Evolutionary conservation across 306 rosid species (phyloP).

Genomic region (Lagenaria siceraria): DNA sequence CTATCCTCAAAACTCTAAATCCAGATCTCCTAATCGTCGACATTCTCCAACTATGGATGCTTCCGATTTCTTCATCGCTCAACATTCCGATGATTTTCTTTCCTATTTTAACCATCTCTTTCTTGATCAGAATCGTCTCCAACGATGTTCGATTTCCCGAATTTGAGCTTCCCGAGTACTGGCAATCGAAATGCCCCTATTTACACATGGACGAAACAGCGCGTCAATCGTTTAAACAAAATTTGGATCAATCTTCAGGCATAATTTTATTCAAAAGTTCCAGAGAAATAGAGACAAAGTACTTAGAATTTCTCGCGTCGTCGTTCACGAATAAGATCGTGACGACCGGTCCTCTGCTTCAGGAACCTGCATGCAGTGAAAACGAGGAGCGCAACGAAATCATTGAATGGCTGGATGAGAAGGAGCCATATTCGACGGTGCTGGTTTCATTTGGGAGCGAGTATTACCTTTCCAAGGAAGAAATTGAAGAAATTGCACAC

Average conservation of each 20-base stretch:
- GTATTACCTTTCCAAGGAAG: constrained; percentile 10
- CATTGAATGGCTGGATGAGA: constrained; percentile 6
- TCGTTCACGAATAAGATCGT: constrained; percentile 12
- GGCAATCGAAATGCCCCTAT: neutral
- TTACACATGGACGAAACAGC: too few relatives aligned
- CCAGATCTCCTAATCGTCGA: constrained; percentile 13
- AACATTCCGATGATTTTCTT: constrained; percentile 11
- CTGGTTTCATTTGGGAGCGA: constrained; percentile 19
- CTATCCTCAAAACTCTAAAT: neutral
- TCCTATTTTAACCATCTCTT: neutral
- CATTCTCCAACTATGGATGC: constrained; percentile 16
- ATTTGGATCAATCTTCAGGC: neutral
- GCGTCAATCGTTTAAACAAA: neutral
- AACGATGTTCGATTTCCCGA: neutral
- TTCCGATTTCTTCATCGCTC: neutral
- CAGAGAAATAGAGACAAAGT: constrained; percentile 5
- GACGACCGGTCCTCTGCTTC: constrained; percentile 7
- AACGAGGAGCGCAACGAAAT: neutral
- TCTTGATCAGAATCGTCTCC: neutral
- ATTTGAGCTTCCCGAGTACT: neutral
- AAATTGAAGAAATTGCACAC: constrained; percentile 13
- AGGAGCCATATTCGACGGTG: constrained; percentile 1
- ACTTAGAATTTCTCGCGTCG: constrained; percentile 1
- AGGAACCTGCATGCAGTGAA: neutral
- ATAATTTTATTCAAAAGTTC: constrained; percentile 4